Evolutionary conservation across 768 basidiomycete species (phyloP), one percentile per base, ranked within the genome.

Genomic region (Boletus huronensis): DNA sequence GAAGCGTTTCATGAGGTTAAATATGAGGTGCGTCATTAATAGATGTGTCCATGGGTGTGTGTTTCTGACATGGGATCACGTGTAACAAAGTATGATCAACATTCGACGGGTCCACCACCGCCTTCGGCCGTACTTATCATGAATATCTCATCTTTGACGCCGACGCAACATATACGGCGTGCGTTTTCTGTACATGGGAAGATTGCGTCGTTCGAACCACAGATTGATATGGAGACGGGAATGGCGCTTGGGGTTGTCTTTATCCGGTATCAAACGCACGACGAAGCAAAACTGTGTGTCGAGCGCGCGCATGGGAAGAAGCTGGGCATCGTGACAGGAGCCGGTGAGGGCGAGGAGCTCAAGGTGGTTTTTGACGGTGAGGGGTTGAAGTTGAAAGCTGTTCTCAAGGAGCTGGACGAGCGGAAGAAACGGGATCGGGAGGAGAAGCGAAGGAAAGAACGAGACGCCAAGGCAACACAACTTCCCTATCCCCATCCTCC

Each of bases 311-410:
- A 92, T 53, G 89, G 90, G 29, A 77, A 82, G 65, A 79, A 76
- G 62, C 70, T 85, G 14, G 79, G 82, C 0, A 72, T 76, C 5
- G 77, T 80, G 17, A 64, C 73, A 14, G 75, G 78, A 2, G 61
- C 61, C 0, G 65, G 65, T 23, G 73, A 70, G n/a, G 82, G 79
- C 19, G 82, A 85, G 55, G 82, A 83, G 63, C 79, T 95, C 63
- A 77, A 78, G 29, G 90, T 89, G 6, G 87, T 90, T 13, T 77
- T 93, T 48, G 96, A 98, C 68, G 84, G 83, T 0, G 87, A 93
- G 55, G 85, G 87, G 5, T 67, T 74, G 56, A 78, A 80, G 58
- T 67, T 87, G 58, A 81, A 79, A 53, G 84, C 83, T 8, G 82
- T 89, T 21, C 70, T 88, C 67, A 82, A 80, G 61, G 87, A 85